Conservation (phyloP, 31 red algal genomes). For the Pterothamnion heteromorphum region DNA sequence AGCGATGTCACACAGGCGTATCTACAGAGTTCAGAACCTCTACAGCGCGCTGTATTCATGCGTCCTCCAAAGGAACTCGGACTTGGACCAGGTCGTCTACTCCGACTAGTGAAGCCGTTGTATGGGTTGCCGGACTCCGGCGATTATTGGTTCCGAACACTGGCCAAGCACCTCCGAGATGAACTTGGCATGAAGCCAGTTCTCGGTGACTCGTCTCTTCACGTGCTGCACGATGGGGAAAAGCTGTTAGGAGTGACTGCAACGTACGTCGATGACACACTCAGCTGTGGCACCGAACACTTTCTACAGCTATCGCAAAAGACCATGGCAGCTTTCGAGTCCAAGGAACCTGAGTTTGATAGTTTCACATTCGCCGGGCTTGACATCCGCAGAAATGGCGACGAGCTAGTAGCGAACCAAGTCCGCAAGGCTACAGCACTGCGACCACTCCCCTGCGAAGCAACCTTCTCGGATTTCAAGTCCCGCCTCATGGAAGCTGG, state of each 20-base stretch:
- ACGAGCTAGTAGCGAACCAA: background rate
- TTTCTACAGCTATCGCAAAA: background rate
- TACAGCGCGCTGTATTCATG: conserved; percentile 26
- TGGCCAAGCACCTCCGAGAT: conserved; percentile 31
- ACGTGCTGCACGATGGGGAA: background rate
- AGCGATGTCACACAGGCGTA: conserved; percentile 54
- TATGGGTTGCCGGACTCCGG: conserved; percentile 56
- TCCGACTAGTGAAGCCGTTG: conserved; percentile 24
- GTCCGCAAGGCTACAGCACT: background rate
- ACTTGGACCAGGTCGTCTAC: background rate
- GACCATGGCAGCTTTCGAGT: conserved; percentile 5
- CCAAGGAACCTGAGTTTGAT: background rate
- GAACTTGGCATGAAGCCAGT: conserved; percentile 47
- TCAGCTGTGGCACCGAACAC: background rate
- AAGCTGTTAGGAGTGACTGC: conserved; percentile 19
- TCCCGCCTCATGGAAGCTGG: background rate
- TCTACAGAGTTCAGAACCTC: conserved; percentile 11
- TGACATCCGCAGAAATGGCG: background rate
- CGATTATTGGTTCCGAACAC: conserved; percentile 51
- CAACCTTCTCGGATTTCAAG: conserved; percentile 17
- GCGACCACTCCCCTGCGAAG: background rate
- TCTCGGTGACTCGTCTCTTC: conserved; percentile 38
- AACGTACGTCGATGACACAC: conserved; percentile 42
- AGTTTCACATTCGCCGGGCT: conserved; percentile 43
- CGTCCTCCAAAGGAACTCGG: background rate